Percentiles rank a stretch among this genome's conserved stretches.
These are phyloP conservation scores for Copromyces sp. DNA, from an alignment of 495 filamentous ascomycete species.

Conservation along the genomic window DNA sequence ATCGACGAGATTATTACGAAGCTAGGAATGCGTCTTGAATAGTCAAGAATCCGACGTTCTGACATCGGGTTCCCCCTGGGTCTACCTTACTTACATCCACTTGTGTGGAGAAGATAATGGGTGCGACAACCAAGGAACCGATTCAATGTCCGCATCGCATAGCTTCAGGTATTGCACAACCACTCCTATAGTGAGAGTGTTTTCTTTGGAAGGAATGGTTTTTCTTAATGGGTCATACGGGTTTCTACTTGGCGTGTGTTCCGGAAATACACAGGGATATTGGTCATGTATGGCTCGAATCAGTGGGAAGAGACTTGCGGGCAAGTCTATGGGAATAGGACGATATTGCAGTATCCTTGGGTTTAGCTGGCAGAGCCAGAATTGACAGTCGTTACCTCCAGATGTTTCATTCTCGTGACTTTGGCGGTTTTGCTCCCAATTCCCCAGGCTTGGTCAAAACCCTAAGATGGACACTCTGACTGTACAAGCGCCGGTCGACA, in stretches of 20 bases:
- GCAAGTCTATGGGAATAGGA: not conserved
- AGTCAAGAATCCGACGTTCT: too few species aligned
- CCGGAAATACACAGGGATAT: not conserved
- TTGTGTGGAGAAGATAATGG: too few species aligned
- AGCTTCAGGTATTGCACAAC: too few species aligned
- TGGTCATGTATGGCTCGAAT: not conserved
- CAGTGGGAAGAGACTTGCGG: not conserved
- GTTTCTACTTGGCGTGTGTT: not conserved
- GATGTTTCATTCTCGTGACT: not conserved
- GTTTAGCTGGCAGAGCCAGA: not conserved
- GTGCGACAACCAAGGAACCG: too few species aligned
- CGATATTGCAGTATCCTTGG: fast-evolving
- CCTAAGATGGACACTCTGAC: not conserved
- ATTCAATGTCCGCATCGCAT: too few species aligned
- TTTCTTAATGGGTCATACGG: not conserved
- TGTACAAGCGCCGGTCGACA: not conserved
- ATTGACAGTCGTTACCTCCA: not conserved
- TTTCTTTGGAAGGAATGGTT: not conserved
- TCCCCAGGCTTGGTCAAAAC: not conserved
- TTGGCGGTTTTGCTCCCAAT: not conserved
- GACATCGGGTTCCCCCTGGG: too few species aligned
- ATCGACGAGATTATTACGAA: too few species aligned
- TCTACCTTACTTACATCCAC: too few species aligned
- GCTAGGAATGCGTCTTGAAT: too few species aligned
- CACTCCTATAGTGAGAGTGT: too few species aligned